Evolutionary conservation across 2,329 filamentous ascomycete species (phyloP).

Genomic region (Fusarium fracticaudum): DNA sequence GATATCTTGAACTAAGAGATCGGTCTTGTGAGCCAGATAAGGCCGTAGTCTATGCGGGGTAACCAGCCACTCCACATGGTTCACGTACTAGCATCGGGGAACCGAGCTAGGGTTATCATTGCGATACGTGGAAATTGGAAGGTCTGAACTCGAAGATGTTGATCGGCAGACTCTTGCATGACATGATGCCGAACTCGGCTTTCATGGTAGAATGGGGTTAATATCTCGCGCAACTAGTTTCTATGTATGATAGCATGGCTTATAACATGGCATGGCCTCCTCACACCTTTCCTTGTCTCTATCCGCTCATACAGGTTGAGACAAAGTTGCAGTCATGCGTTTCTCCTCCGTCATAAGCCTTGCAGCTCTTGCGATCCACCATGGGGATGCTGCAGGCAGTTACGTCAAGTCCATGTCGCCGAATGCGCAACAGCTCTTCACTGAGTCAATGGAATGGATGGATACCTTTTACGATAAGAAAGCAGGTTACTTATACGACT

Average conservation of each 20-base stretch:
- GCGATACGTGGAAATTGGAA: not conserved
- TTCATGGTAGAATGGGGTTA: not conserved
- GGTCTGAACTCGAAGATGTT: not conserved
- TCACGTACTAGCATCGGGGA: not conserved
- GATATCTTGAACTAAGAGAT: not conserved
- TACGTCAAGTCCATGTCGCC: not conserved
- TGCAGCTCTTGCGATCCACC: not conserved
- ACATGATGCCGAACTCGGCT: not conserved
- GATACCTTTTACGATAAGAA: conserved; percentile 63
- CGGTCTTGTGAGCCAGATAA: not conserved
- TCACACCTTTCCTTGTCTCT: not conserved
- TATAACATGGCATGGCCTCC: not conserved
- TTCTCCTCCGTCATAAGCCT: not conserved
- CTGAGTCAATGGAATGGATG: conserved; percentile 60
- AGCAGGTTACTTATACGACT: conserved; percentile 63
- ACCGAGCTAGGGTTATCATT: not conserved
- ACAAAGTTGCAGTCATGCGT: not conserved
- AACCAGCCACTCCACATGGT: not conserved
- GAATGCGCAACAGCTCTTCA: conserved; percentile 26
- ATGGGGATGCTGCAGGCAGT: not conserved
- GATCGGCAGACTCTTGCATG: not conserved
- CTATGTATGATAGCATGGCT: not conserved
- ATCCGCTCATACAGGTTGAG: not conserved
- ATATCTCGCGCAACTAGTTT: not conserved
- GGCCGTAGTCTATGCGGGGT: not conserved